Evolutionary conservation across 441 rosid genomes (phyloP), one percentile per base, ranked within the genome.

Genomic region (Gossypium davidsonii): DNA sequence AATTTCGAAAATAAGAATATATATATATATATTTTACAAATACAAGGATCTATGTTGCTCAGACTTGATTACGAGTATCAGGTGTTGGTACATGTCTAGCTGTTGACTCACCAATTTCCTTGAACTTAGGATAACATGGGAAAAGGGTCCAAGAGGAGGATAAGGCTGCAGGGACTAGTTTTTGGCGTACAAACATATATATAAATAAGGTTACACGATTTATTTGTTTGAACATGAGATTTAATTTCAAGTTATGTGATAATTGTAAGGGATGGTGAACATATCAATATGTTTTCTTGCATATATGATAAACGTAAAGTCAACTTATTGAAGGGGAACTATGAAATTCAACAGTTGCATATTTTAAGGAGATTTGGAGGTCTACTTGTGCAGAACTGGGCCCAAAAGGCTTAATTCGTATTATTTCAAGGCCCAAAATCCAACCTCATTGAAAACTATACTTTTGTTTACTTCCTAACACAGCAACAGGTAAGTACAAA

Each of bases 1-100:
- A 23, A 73, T 80, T 70, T 69, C 63, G 46, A 52, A 76, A 72
- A 31, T n/a, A 23, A 23, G 69, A 21, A 15, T 9, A 39, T 39
- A 39, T 39, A 39, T 39, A 39, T 39, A 42, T 42, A 67, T 51
- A 73, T 74, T 60, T 46, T 57, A 21, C 12, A 71, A 17, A 34
- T 37, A 62, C 67, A 34, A 20, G 20, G 14, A 15, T 34, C 44
- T 8, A 62, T 17, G 8, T 62, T 62, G 67, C 67, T 15, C 10
- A 21, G 14, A 62, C 48, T 62, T 12, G 6, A 15, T 37, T 31
- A 34, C 2, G 48, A 62, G 67, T 62, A 62, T 34, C 67, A 9
- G 23, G 48, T 37, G 46, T 62, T 15, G 48, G 48, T 34, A 62
- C 2, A 4, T 61, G 48, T 15, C 12, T 62, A 15, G 23, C 8